phyloP scores from a whole-genome alignment of 768 basidiomycete genomes.

The Tricholoma saponaceum region DNA sequence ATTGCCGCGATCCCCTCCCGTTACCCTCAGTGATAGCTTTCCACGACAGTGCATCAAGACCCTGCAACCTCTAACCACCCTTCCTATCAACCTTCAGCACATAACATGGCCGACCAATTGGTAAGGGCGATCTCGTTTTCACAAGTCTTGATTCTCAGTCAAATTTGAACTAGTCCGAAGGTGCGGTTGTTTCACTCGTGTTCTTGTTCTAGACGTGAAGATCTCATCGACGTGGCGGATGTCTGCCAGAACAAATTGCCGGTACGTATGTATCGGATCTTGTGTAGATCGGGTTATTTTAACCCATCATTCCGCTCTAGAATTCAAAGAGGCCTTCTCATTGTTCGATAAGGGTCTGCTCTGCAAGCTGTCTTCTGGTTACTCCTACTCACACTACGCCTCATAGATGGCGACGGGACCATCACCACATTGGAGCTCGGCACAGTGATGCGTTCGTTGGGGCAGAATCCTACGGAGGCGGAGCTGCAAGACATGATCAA shows the following conservation, averaged over 20 bases:
- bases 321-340: constrained; percentile 99
- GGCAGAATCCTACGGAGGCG: constrained; percentile 90
- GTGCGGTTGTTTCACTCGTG: constrained; percentile 28
- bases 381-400: constrained; percentile 3
- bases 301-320: constrained; percentile 31
- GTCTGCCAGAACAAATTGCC: constrained; percentile 76
- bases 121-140: constrained; percentile 29
- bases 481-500: constrained; percentile 96
- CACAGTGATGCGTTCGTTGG: constrained; percentile 90
- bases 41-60: background rate
- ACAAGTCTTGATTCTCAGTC: background rate
- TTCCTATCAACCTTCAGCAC: constrained; percentile 8
- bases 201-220: background rate
- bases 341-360: constrained; percentile 90
- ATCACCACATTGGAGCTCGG: constrained; percentile 90
- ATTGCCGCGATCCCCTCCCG: constrained; percentile 16
- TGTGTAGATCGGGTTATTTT: background rate
- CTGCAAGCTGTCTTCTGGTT: constrained; percentile 5
- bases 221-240: constrained; percentile 6
- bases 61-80: constrained; percentile 1
- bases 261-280: constrained; percentile 43
- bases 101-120: constrained; percentile 52
- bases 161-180: constrained; percentile 47
- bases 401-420: constrained; percentile 86
- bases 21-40: background rate